Percentiles rank a stretch among this genome's conserved stretches.
Evolutionary conservation across 2,329 filamentous ascomycete species (phyloP).

Genomic region (Neocucurbitaria cava): DNA sequence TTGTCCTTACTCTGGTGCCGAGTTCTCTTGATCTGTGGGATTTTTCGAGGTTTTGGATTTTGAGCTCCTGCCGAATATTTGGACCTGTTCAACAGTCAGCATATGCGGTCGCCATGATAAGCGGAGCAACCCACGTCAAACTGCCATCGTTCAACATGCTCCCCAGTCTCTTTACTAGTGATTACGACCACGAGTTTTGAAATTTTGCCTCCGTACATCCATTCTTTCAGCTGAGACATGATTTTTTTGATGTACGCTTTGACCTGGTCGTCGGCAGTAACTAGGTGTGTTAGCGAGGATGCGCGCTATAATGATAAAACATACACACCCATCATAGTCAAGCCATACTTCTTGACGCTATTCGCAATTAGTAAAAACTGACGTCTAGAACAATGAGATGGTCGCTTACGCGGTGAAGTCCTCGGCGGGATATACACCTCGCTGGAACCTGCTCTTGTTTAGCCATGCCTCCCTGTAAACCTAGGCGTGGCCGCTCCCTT

Average conservation of each 20-base stretch:
- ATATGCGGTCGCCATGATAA: constrained; percentile 39
- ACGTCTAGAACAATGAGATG: not conserved
- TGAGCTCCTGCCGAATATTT: constrained; percentile 62
- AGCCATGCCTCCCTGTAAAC: constrained; percentile 5
- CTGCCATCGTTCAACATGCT: constrained; percentile 96
- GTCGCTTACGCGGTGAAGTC: constrained; percentile 85
- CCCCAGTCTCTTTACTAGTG: constrained; percentile 94
- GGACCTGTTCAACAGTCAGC: constrained; percentile 55
- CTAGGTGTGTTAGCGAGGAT: constrained; percentile 52
- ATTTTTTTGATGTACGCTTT: constrained; percentile 99
- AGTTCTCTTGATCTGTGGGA: constrained; percentile 73
- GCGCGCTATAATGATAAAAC: not conserved
- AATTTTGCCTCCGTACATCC: constrained; percentile 98
- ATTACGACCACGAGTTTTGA: constrained; percentile 97
- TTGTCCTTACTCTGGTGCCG: constrained; percentile 59
- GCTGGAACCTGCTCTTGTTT: constrained; percentile 73
- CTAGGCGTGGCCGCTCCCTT: constrained; percentile 40
- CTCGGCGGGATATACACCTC: constrained; percentile 84
- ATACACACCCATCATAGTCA: constrained; percentile 87
- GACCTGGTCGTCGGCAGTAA: constrained; percentile 96
- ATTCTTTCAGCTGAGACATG: constrained; percentile 96
- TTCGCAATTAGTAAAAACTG: constrained; percentile 27
- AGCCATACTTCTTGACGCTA: constrained; percentile 96
- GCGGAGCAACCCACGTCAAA: constrained; percentile 73
- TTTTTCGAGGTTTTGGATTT: constrained; percentile 60